These are phyloP conservation scores for Cercophora samala DNA, from an alignment of 495 filamentous ascomycete genomes.

Conservation along the genomic window DNA sequence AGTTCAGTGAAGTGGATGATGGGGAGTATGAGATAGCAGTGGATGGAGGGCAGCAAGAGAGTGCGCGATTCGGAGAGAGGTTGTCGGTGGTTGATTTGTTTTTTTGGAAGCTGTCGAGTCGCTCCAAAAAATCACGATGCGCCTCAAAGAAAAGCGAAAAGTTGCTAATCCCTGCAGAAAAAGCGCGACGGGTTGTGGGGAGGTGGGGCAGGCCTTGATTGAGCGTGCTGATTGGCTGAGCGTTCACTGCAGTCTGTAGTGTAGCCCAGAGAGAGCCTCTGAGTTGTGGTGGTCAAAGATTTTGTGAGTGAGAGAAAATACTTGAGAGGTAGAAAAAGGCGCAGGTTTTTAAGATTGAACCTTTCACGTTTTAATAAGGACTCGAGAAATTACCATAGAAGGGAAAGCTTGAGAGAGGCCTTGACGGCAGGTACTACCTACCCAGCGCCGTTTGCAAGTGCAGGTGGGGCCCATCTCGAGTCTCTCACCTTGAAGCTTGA, in stretches of 20 bases:
- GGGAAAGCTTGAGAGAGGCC: not conserved
- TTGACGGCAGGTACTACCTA: not conserved
- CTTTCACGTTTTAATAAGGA: no score
- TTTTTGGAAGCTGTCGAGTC: not conserved
- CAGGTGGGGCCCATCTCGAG: not conserved
- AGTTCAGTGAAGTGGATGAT: not conserved
- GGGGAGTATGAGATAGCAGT: not conserved
- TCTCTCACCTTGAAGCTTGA: not conserved
- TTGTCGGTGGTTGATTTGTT: constrained; percentile 4
- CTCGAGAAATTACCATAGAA: no score
- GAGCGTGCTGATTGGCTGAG: constrained; percentile 7
- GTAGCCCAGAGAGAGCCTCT: no score
- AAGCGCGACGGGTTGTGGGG: not conserved
- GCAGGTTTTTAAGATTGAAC: no score
- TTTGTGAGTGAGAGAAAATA: no score
- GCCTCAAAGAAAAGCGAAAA: constrained; percentile 1
- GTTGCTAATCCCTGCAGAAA: constrained; percentile 4
- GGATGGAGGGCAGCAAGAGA: constrained; percentile 6
- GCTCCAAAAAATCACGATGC: constrained; percentile 11
- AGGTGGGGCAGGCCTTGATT: not conserved
- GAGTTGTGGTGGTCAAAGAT: no score
- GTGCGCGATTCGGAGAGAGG: not conserved
- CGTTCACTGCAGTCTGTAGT: no score
- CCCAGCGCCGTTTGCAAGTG: not conserved
- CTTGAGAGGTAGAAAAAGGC: no score